A percentile compares a stretch with the other conserved stretches of the same genome.
These are phyloP conservation scores for Curvularia sp. DNA, from an alignment of 2,329 filamentous ascomycete species.

Conservation along the genomic window DNA sequence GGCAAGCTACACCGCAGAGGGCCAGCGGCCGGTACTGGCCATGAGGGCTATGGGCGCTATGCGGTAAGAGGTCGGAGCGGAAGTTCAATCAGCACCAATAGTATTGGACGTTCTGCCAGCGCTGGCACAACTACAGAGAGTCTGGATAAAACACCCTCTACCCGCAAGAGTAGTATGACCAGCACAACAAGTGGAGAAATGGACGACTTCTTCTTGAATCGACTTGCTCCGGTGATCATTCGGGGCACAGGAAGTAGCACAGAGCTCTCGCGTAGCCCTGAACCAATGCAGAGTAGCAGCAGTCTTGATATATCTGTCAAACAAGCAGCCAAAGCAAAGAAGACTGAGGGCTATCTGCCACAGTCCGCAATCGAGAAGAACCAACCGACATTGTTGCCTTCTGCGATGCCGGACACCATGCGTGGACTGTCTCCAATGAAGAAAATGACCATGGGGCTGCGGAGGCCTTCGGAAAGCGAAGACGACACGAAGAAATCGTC, in stretches of 20 bases:
- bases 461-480: slow-evolving; percentile 49
- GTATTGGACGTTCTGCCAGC: slow-evolving; percentile 57
- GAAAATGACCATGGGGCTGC: slow-evolving; percentile 34
- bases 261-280: slow-evolving; percentile 46
- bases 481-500: slow-evolving; percentile 47
- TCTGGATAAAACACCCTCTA: slow-evolving; percentile 45
- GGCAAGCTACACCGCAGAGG: slow-evolving; percentile 69
- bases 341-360: slow-evolving; percentile 28
- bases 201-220: slow-evolving; percentile 57
- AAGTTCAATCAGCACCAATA: slow-evolving; percentile 62
- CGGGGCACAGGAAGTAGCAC: slow-evolving; percentile 55
- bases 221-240: slow-evolving; percentile 55
- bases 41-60: slow-evolving; percentile 81
- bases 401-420: slow-evolving; percentile 48
- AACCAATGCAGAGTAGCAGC: slow-evolving; percentile 47
- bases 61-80: slow-evolving; percentile 71
- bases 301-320: slow-evolving; percentile 42
- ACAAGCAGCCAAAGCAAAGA: slow-evolving; percentile 27
- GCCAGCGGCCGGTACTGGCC: slow-evolving; percentile 88
- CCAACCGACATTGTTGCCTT: slow-evolving; percentile 45
- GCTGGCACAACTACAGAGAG: slow-evolving; percentile 51
- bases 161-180: slow-evolving; percentile 54
- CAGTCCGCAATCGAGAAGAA: slow-evolving; percentile 28
- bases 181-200: slow-evolving; percentile 54
- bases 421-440: slow-evolving; percentile 44